These are phyloP conservation scores for Penicillium odoratum DNA, from an alignment of 495 filamentous ascomycete genomes.

Conservation along the genomic window DNA sequence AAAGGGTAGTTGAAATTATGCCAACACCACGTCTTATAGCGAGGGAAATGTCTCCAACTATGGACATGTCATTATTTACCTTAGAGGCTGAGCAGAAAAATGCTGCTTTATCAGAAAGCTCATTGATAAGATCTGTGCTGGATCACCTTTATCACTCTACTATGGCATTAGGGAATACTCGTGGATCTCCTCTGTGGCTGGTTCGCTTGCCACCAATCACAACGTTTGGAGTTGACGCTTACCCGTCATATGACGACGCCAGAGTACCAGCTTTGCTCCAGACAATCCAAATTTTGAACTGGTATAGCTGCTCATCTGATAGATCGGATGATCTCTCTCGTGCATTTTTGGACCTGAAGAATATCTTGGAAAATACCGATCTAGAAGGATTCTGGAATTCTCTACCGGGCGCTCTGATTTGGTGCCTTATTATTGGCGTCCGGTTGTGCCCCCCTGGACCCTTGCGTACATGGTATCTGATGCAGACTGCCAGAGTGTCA, in stretches of 20 bases:
- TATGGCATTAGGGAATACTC: background rate
- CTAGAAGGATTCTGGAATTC: slow-evolving; percentile 14
- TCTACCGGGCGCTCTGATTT: slow-evolving; percentile 23
- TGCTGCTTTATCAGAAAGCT: too few relatives aligned
- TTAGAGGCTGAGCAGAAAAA: background rate
- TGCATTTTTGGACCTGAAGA: slow-evolving; percentile 6
- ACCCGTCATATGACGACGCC: slow-evolving; percentile 8
- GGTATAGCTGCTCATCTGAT: background rate
- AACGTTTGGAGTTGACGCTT: background rate
- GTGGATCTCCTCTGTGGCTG: background rate
- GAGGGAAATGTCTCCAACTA: too few relatives aligned
- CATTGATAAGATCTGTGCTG: background rate
- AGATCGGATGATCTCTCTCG: background rate
- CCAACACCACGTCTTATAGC: background rate
- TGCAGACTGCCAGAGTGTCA: slow-evolving; percentile 17
- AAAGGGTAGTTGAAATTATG: background rate
- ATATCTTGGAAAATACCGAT: slow-evolving; percentile 15
- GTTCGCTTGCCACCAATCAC: background rate
- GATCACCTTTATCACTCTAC: background rate
- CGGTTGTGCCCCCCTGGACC: slow-evolving; percentile 7
- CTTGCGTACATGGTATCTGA: slow-evolving; percentile 17
- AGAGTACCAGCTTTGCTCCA: slow-evolving; percentile 7
- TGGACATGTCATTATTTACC: background rate
- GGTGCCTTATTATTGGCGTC: slow-evolving; percentile 23
- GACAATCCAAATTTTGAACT: slow-evolving; percentile 6